A percentile compares a stretch with the other conserved stretches of the same genome.
Evolutionary conservation across 352 stramenopile species (phyloP).

Genomic region (Phytopythium delawarense): DNA sequence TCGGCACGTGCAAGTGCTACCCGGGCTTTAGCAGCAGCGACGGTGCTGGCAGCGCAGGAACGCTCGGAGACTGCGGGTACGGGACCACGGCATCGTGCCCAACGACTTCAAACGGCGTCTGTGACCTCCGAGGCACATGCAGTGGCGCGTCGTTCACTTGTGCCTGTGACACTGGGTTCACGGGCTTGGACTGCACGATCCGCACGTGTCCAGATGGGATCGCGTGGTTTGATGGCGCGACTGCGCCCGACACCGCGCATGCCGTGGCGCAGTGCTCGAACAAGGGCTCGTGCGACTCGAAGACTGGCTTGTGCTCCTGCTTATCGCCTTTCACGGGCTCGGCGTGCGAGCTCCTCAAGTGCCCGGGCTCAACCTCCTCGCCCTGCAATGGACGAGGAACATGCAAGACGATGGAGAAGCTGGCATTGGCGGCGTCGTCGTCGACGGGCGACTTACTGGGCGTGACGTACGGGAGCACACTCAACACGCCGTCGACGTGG

Average conservation of each 20-base stretch:
- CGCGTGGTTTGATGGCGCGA: slow-evolving; percentile 70
- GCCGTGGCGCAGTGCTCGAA: slow-evolving; percentile 49
- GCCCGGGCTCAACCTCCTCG: slow-evolving; percentile 20
- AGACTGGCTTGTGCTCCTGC: slow-evolving; percentile 58
- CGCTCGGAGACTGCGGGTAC: slow-evolving; percentile 46
- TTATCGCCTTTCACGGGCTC: slow-evolving; percentile 66
- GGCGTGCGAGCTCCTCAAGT: slow-evolving; percentile 66
- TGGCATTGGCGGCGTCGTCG: slow-evolving; percentile 34
- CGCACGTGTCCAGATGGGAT: slow-evolving; percentile 44
- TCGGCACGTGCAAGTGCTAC: slow-evolving; percentile 67
- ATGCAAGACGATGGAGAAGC: slow-evolving; percentile 73
- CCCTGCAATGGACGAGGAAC: slow-evolving; percentile 67
- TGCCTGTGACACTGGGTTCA: slow-evolving; percentile 54
- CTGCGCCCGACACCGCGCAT: slow-evolving; percentile 43
- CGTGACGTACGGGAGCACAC: slow-evolving; percentile 58
- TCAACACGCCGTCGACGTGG: slow-evolving; percentile 65
- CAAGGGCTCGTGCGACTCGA: slow-evolving; percentile 46
- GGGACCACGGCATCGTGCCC: slow-evolving; percentile 31
- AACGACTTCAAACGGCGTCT: slow-evolving; percentile 24
- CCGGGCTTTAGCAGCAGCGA: slow-evolving; percentile 58
- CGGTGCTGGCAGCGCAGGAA: slow-evolving; percentile 31
- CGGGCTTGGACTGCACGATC: slow-evolving; percentile 48
- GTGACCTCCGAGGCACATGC: slow-evolving; percentile 48
- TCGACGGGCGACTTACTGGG: slow-evolving; percentile 39
- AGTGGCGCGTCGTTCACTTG: slow-evolving; percentile 39